Conservation (phyloP, 2,329 filamentous ascomycete genomes). For the Neofusicoccum kwambonambiense region DNA sequence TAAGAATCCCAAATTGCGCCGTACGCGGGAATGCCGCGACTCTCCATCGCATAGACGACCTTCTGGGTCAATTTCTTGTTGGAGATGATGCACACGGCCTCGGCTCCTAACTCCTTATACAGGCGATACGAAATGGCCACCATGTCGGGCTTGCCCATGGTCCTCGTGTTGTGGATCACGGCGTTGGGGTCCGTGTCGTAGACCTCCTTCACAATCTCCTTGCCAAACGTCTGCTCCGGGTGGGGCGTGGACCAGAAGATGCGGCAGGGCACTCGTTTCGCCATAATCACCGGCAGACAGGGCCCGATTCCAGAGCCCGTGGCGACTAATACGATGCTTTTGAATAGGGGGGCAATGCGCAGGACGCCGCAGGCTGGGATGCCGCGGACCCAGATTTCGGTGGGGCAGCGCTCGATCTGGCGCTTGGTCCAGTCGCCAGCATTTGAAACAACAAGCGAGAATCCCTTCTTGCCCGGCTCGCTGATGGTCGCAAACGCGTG, state of each 20-base stretch:
- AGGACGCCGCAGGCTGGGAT: slow-evolving; percentile 33
- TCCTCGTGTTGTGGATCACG: slow-evolving; percentile 65
- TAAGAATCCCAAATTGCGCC: slow-evolving; percentile 73
- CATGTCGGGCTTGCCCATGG: slow-evolving; percentile 58
- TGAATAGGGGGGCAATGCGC: slow-evolving; percentile 31
- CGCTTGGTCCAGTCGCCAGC: slow-evolving; percentile 37
- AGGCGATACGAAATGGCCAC: slow-evolving; percentile 55
- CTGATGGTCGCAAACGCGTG: slow-evolving; percentile 41
- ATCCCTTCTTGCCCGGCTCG: slow-evolving; percentile 25
- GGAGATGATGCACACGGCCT: slow-evolving; percentile 72
- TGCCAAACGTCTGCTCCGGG: slow-evolving; percentile 63
- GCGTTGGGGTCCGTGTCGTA: slow-evolving; percentile 60
- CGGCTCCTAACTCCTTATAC: slow-evolving; percentile 48
- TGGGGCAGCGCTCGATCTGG: slow-evolving; percentile 26
- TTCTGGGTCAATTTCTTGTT: slow-evolving; percentile 67
- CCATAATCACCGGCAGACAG: slow-evolving; percentile 53
- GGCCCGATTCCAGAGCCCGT: slow-evolving; percentile 38
- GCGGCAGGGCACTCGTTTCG: slow-evolving; percentile 44
- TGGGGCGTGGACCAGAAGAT: slow-evolving; percentile 68
- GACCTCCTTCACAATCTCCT: slow-evolving; percentile 57
- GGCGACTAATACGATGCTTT: slow-evolving; percentile 32
- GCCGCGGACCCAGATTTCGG: slow-evolving; percentile 30
- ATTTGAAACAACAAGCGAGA: slow-evolving; percentile 33
- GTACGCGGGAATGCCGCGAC: slow-evolving; percentile 64
- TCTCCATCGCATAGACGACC: slow-evolving; percentile 68